Evolutionary conservation across 108 stramenopile species (phyloP).

Genomic region (Halocafeteria seosinensis): DNA sequence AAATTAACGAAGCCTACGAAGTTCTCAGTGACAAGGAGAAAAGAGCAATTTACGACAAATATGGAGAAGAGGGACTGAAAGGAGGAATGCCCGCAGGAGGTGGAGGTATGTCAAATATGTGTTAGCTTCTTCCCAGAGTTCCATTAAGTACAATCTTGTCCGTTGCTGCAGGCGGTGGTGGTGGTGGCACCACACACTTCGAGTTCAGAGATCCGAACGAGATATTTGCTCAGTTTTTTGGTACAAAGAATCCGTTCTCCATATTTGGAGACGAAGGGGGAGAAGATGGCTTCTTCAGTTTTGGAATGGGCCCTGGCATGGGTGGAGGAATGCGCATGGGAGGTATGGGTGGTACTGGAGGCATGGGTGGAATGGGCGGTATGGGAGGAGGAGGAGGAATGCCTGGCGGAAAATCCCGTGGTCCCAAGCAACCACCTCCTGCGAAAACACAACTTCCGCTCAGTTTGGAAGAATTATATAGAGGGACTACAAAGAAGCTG

Average conservation of each 20-base stretch:
- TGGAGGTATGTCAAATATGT: slow-evolving; percentile 18
- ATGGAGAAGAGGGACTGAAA: slow-evolving; percentile 87
- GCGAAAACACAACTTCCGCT: slow-evolving; percentile 47
- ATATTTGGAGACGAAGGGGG: slow-evolving; percentile 31
- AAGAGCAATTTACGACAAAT: slow-evolving; percentile 71
- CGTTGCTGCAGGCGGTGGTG: neutral
- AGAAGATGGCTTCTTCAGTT: slow-evolving; percentile 2
- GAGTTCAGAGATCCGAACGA: slow-evolving; percentile 34
- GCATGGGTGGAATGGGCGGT: slow-evolving; percentile 1
- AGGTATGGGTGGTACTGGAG: slow-evolving; percentile 11
- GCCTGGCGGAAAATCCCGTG: slow-evolving; percentile 5
- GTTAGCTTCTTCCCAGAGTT: no score
- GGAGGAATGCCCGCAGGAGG: slow-evolving; percentile 58
- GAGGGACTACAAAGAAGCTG: slow-evolving; percentile 80
- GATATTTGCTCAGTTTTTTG: slow-evolving; percentile 44
- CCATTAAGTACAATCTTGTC: neutral
- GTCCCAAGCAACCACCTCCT: slow-evolving; percentile 29
- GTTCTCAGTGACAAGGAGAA: slow-evolving; percentile 80
- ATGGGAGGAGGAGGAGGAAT: slow-evolving; percentile 24
- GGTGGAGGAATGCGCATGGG: no score
- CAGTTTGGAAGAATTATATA: slow-evolving; percentile 76
- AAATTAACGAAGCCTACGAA: slow-evolving; percentile 87
- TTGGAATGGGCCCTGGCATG: no score
- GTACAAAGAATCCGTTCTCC: slow-evolving; percentile 38
- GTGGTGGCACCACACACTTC: slow-evolving; percentile 6